Percentiles rank a stretch among this genome's conserved stretches.
Conservation (phyloP, 1,284 basidiomycete genomes). For the Cryptococcus deneoformans region DNA sequence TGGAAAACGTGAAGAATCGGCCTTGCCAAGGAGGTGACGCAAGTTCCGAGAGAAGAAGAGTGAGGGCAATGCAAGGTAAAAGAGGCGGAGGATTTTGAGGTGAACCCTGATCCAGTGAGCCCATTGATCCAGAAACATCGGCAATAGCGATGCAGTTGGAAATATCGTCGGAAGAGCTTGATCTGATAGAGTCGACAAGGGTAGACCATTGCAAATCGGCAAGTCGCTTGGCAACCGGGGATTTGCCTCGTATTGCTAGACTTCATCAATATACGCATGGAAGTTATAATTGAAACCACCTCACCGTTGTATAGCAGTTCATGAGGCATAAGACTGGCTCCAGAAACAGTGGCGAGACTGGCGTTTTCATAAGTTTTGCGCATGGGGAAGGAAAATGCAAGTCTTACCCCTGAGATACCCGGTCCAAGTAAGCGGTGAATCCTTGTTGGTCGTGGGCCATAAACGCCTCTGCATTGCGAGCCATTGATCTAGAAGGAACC, state of each 20-base stretch:
- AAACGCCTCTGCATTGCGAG: conserved; percentile 57
- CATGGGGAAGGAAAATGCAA: neutral
- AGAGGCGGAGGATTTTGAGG: conserved; percentile 52
- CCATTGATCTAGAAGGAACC: conserved; percentile 62
- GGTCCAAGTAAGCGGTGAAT: conserved; percentile 58
- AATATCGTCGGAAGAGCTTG: conserved; percentile 53
- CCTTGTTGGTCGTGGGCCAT: conserved; percentile 58
- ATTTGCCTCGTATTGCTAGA: conserved; percentile 1
- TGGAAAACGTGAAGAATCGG: conserved; percentile 66
- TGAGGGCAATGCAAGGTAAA: conserved; percentile 60
- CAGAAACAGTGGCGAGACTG: conserved; percentile 17
- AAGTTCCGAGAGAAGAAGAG: conserved; percentile 59
- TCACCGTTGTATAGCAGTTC: conserved; percentile 24
- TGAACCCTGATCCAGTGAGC: conserved; percentile 20
- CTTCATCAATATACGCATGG: neutral
- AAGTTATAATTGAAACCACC: neutral
- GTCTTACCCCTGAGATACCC: conserved; percentile 55
- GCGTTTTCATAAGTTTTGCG: conserved; percentile 1
- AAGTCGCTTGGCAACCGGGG: conserved; percentile 44
- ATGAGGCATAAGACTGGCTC: conserved; percentile 32
- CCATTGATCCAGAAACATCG: conserved; percentile 73
- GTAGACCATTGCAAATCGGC: conserved; percentile 65
- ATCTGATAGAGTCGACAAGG: conserved; percentile 56
- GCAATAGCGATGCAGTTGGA: conserved; percentile 65
- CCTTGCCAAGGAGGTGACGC: conserved; percentile 62